Evolutionary conservation across 345 rosid species (phyloP).

Genomic region (Cardamine occulta): DNA sequence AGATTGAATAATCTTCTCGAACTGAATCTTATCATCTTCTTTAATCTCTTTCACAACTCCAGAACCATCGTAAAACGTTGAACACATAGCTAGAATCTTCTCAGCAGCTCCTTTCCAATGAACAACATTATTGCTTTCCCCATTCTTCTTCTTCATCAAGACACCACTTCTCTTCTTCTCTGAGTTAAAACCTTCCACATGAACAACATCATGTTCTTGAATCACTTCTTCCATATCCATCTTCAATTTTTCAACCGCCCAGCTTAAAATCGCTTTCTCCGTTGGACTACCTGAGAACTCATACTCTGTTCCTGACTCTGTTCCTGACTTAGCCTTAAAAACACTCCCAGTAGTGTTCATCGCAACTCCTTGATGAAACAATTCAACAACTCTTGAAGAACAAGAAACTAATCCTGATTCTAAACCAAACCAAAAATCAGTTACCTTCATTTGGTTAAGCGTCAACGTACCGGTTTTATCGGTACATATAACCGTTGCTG

Average conservation of each 20-base stretch:
- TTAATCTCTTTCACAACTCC: constrained; percentile 49
- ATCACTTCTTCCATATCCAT: constrained; percentile 51
- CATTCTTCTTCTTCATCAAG: constrained; percentile 45
- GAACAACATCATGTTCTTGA: constrained; percentile 44
- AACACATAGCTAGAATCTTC: constrained; percentile 71
- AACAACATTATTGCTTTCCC: constrained; percentile 37
- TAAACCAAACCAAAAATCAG: constrained; percentile 64
- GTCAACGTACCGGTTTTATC: constrained; percentile 91
- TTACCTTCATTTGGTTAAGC: constrained; percentile 66
- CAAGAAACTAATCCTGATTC: constrained; percentile 37
- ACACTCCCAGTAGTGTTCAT: constrained; percentile 70
- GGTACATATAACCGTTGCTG: constrained; percentile 72
- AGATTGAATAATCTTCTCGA: constrained; percentile 57
- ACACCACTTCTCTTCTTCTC: constrained; percentile 74
- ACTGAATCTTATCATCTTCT: constrained; percentile 36
- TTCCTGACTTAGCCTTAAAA: constrained; percentile 41
- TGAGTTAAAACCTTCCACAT: constrained; percentile 74
- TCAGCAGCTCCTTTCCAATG: constrained; percentile 92
- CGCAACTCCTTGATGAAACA: constrained; percentile 62
- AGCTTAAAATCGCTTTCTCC: constrained; percentile 73
- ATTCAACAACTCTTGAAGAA: constrained; percentile 46
- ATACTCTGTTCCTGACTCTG: constrained; percentile 45
- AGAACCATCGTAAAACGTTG: constrained; percentile 55
- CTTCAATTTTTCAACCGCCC: constrained; percentile 59
- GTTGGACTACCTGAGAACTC: constrained; percentile 73